Base-by-base conservation (phyloP, 164 flowering plant species). In the Umbellularia californica region DNA sequence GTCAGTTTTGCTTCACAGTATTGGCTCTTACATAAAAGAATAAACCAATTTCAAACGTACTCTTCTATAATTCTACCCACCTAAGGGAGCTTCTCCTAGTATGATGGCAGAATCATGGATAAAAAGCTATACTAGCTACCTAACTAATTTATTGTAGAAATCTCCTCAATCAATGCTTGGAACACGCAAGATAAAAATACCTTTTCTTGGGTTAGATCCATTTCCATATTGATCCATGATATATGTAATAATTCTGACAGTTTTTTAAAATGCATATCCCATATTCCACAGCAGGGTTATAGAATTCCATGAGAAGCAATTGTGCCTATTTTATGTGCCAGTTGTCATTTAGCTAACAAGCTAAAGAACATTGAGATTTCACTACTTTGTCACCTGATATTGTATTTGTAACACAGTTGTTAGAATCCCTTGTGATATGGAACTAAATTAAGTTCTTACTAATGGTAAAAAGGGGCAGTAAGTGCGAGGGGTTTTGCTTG, bases 71-170 rank as follows among this genome's bases (percentile, higher is more conserved):
- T 58, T 58, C 63, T 58, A 58, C 63, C 63, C 1, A 58, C 22
- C 63, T 6, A 58, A 58, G 63, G 63, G 22, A 58, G 5, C 22
- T n/a, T 17, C 0, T 58, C 22, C 63, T 3, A 58, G 22, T 58
- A 58, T 17, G 22, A 58, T 3, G 22, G 22, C 19, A 41, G 11
- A 41, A 41, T 41, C 27, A 11, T 23, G 12, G 66, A 64, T 24
- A 64, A n/a, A 11, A 30, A 64, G n/a, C 27, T 64, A n/a, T 22
- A 64, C 15, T 64, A 64, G 66, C 66, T 64, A 22, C 66, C 66
- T 64, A 64, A 19, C 66, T 64, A 64, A 64, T 64, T 20, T 64
- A 64, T 64, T 64, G 66, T 12, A 64, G 28, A 64, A 64, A 64
- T n/a, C 5, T 64, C 28, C 28, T 5, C 1, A 22, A 64, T 22